Evolutionary conservation across 2,329 filamentous ascomycete genomes (phyloP).

Genomic region (Bisporella sp.): DNA sequence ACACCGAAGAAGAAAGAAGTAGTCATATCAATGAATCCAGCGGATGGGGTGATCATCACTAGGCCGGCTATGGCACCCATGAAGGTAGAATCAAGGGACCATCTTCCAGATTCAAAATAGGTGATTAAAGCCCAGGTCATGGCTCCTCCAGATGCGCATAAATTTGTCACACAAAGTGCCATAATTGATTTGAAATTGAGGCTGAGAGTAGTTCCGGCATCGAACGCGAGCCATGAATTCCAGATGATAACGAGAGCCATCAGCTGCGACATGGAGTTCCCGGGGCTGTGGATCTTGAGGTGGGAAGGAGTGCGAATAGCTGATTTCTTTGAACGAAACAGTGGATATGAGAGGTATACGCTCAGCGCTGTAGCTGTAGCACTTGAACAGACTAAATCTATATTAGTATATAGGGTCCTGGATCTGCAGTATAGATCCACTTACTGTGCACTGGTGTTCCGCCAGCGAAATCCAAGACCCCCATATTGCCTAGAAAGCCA

Average conservation of each 20-base stretch:
- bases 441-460: constrained; percentile 63
- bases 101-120: constrained; percentile 86
- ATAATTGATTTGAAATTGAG: too few species aligned
- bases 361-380: constrained; percentile 55
- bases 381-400: constrained; percentile 48
- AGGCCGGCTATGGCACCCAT: constrained; percentile 75
- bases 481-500: constrained; percentile 64
- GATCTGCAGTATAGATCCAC: too few species aligned
- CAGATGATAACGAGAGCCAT: too few species aligned
- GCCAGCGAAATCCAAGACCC: constrained; percentile 67
- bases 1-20: constrained; percentile 52
- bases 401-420: too few species aligned
- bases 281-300: constrained; percentile 51
- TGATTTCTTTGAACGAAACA: constrained; percentile 44
- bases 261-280: too few species aligned
- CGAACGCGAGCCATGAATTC: too few species aligned
- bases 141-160: constrained; percentile 48
- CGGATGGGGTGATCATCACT: constrained; percentile 82
- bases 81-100: constrained; percentile 71
- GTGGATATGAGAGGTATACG: constrained; percentile 46
- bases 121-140: constrained; percentile 21
- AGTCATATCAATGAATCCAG: constrained; percentile 71
- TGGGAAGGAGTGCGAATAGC: constrained; percentile 24
- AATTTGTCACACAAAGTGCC: too few species aligned
- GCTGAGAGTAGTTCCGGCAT: too few species aligned